Base-by-base conservation (phyloP, 2,329 filamentous ascomycete genomes). In the Arthrocladium fulminans region DNA sequence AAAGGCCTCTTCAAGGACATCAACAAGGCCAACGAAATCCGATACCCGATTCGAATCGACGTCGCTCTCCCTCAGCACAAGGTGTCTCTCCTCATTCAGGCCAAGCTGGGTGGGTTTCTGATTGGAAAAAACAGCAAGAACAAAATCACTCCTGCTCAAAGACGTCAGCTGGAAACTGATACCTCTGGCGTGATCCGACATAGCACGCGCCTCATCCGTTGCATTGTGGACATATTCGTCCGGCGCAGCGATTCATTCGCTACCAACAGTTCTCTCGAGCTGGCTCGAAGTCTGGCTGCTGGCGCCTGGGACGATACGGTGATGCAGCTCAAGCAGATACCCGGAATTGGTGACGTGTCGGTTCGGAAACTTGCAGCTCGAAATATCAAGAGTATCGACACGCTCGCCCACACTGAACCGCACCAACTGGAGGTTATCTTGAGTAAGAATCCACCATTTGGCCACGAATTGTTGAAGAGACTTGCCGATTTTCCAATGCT, bases 361-460 rank as follows among this genome's bases (percentile, higher is more conserved):
- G 80, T 86, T 54, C 77, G 83, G 30, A 92, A 85, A 62, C 74
- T 97, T 37, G 76, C 80, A 2, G 74, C 76, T 32, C 80, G 80
- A n/a, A 80, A 81, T 0, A 77, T 97, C 47, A 79, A 71, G 23
- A 85, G 73, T 3, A 79, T 97, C 4, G 77, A 83, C 35, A 76
- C 79, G n/a, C 70, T 98, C 10, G 78, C 82, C 13, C 67, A 64
- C 5, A 73, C 80, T 12, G 83, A 90, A 29, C 72, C 83, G 22
- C 76, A 81, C 46, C 76, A 80, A 22, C 86, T 98, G 45, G 90
- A 97, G 59, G 76, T 80, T 41, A 68, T 88, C 20, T 64, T 94
- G 40, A 83, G 81, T 54, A 83, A 84, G 47, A 88, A 94, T 55
- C 86, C 88, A 0, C 88, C 90, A 0, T 95, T 85, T 60, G 92